A percentile compares a stretch with the other conserved stretches of the same genome.
Conservation (phyloP, 257 asterid genomes). For the Mitragyna speciosa region DNA sequence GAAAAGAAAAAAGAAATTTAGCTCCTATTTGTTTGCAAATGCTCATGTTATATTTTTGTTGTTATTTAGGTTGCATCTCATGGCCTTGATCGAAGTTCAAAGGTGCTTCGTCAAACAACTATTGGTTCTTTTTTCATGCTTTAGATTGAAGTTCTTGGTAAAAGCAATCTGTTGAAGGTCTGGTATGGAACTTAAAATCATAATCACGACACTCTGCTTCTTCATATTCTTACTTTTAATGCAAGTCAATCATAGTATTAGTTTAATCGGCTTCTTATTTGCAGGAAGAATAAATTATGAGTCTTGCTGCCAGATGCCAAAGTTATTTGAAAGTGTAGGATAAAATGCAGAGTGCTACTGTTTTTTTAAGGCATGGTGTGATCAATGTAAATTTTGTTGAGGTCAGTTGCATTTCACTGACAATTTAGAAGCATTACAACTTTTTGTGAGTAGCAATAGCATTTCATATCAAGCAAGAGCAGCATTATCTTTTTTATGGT, state of each 20-base stretch:
- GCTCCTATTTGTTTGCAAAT: background rate
- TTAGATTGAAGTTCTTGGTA: conserved; percentile 43
- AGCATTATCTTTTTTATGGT: background rate
- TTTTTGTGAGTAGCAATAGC: background rate
- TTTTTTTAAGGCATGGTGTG: conserved; percentile 1
- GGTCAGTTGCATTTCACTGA: conserved; percentile 21
- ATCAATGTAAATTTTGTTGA: conserved; percentile 17
- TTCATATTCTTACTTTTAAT: background rate
- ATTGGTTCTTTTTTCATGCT: conserved; percentile 73
- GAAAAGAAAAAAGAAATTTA: background rate
- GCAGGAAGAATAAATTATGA: conserved; percentile 40
- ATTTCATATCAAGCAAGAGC: too few relatives aligned
- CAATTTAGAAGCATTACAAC: background rate
- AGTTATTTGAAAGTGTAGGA: conserved; percentile 21
- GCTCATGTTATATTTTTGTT: conserved; percentile 26
- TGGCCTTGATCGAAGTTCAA: conserved; percentile 92
- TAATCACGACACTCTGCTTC: background rate
- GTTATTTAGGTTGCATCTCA: conserved; percentile 87
- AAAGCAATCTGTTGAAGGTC: conserved; percentile 35
- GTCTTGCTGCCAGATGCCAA: conserved; percentile 26
- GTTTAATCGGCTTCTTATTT: conserved; percentile 7
- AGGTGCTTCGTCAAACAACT: conserved; percentile 90
- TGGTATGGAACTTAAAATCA: conserved; percentile 24
- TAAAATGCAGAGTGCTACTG: conserved; percentile 1
- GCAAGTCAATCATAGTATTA: background rate